phyloP scores from a whole-genome alignment of 2,329 filamentous ascomycete genomes.

The Aspergillus transmontanensis region DNA sequence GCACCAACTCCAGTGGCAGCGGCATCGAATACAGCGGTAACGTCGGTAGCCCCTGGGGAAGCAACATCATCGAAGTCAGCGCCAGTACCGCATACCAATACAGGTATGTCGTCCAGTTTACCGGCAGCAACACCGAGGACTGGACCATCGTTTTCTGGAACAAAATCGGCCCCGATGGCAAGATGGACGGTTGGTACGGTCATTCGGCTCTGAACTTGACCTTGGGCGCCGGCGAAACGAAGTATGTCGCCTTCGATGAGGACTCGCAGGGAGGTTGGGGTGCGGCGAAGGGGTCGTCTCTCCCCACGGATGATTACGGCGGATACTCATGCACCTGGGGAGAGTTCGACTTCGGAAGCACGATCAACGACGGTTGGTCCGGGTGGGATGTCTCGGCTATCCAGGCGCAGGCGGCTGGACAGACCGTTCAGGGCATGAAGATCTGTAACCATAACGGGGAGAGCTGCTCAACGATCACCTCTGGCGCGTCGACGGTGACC shows the following conservation, averaged over 20 bases:
- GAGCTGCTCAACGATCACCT: conserved; percentile 33
- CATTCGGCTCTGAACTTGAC: conserved; percentile 35
- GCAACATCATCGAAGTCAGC: conserved; percentile 42
- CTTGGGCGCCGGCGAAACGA: conserved; percentile 33
- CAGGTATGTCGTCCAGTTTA: conserved; percentile 41
- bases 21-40: conserved; percentile 37
- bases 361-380: conserved; percentile 37
- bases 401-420: conserved; percentile 32
- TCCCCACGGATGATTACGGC: conserved; percentile 35
- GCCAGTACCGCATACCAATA: conserved; percentile 32
- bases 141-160: conserved; percentile 45
- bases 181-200: conserved; percentile 41
- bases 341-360: conserved; percentile 41
- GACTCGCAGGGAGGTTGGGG: conserved; percentile 42
- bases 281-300: conserved; percentile 27
- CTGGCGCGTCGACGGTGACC: conserved; percentile 23
- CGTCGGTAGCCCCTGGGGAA: conserved; percentile 42
- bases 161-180: conserved; percentile 39
- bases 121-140: conserved; percentile 30
- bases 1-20: conserved; percentile 25
- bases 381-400: conserved; percentile 46
- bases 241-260: conserved; percentile 42
- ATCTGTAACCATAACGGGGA: conserved; percentile 31
- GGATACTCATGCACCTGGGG: conserved; percentile 42
- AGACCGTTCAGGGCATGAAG: conserved; percentile 39